A percentile compares a stretch with the other conserved stretches of the same genome.
These are phyloP conservation scores for Collybia nuda DNA, from an alignment of 768 basidiomycete species.

Conservation along the genomic window DNA sequence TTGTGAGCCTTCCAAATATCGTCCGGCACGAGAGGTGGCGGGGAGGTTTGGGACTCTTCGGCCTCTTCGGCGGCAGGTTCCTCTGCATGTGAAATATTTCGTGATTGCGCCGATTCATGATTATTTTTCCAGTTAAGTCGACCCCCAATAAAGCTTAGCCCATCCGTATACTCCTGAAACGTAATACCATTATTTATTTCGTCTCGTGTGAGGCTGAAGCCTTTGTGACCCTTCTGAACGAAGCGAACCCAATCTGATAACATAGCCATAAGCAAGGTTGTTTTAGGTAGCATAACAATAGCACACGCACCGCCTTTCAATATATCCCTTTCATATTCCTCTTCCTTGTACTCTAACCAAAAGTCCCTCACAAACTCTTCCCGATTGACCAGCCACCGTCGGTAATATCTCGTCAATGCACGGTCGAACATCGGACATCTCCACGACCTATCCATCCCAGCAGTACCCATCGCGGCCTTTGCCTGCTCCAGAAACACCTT, in stretches of 20 bases:
- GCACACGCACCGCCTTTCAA: slow-evolving; percentile 33
- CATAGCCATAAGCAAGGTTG: not conserved
- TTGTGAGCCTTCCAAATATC: too few species aligned
- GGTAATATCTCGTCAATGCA: slow-evolving; percentile 38
- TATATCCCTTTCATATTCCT: slow-evolving; percentile 37
- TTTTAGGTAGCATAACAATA: not conserved
- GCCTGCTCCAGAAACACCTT: slow-evolving; percentile 33
- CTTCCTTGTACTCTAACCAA: slow-evolving; percentile 34
- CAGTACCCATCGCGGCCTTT: slow-evolving; percentile 21
- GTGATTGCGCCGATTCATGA: not conserved
- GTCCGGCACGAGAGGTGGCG: too few species aligned
- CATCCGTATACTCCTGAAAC: slow-evolving; percentile 27
- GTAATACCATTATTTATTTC: slow-evolving; percentile 32
- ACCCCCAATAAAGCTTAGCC: slow-evolving; percentile 16
- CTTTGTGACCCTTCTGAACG: slow-evolving; percentile 39
- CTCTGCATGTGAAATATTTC: not conserved
- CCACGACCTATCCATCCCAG: slow-evolving; percentile 34
- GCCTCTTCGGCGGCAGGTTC: not conserved
- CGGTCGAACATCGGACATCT: slow-evolving; percentile 41
- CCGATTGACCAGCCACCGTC: slow-evolving; percentile 39
- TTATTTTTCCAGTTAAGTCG: not conserved
- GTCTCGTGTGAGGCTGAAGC: slow-evolving; percentile 36
- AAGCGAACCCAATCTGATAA: slow-evolving; percentile 36
- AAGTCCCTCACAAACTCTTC: slow-evolving; percentile 37
- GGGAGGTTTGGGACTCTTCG: not conserved